These are phyloP conservation scores for Clonostachys rosea DNA, from an alignment of 2,329 filamentous ascomycete genomes.

Conservation along the genomic window DNA sequence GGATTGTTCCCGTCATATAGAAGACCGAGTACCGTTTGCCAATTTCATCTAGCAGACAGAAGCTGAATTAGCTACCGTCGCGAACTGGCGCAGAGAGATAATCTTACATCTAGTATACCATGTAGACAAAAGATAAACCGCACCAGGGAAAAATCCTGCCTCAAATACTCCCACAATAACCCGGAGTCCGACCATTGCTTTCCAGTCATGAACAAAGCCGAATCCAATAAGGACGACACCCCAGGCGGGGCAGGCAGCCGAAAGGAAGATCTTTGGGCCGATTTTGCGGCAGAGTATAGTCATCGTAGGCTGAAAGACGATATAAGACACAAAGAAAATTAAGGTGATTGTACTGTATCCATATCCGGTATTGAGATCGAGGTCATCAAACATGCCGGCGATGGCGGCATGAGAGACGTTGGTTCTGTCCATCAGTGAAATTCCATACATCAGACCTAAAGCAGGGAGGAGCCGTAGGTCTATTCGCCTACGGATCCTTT, in stretches of 20 bases:
- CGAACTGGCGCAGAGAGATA: too few relatives aligned
- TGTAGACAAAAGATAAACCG: background rate
- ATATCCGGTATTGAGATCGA: constrained; percentile 41
- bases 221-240: constrained; percentile 9
- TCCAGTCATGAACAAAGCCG: constrained; percentile 38
- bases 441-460: constrained; percentile 2
- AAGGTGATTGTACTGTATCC: constrained; percentile 51
- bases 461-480: too few relatives aligned
- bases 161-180: constrained; percentile 26
- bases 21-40: constrained; percentile 15
- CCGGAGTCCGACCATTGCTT: constrained; percentile 35
- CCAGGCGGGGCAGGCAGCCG: constrained; percentile 1
- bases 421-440: constrained; percentile 51
- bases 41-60: background rate
- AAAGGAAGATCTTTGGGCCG: constrained; percentile 3
- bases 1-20: constrained; percentile 13
- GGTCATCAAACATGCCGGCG: constrained; percentile 16
- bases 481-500: too few relatives aligned
- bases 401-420: constrained; percentile 50
- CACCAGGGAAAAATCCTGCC: constrained; percentile 6
- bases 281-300: constrained; percentile 25
- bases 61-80: too few relatives aligned
- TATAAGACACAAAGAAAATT: constrained; percentile 59
- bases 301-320: constrained; percentile 29
- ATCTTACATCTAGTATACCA: background rate